A percentile compares a stretch with the other conserved stretches of the same genome.
Conservation (phyloP, 805 yeast genomes). For the Schizosaccharomyces osmophilus region DNA sequence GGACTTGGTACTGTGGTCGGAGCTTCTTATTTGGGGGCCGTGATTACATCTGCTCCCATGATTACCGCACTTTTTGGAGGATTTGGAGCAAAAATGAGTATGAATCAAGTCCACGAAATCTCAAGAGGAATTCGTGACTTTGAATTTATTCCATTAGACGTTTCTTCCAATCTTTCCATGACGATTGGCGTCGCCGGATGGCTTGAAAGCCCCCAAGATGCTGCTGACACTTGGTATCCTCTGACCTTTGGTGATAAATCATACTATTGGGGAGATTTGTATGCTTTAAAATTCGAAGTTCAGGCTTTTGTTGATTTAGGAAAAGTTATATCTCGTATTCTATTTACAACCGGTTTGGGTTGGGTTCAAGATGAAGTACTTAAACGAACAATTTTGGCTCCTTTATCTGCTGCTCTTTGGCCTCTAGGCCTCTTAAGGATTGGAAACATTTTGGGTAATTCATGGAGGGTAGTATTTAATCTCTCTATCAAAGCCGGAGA, state of each 20-base stretch:
- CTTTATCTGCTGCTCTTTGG: slow-evolving; percentile 8
- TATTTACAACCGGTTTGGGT: background rate
- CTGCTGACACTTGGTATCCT: slow-evolving; percentile 5
- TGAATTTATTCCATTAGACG: slow-evolving; percentile 3
- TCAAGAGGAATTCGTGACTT: slow-evolving; percentile 5
- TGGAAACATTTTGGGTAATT: slow-evolving; percentile 6
- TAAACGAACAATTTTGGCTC: slow-evolving; percentile 5
- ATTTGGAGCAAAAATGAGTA: slow-evolving; percentile 7
- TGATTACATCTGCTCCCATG: slow-evolving; percentile 6
- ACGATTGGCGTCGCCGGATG: slow-evolving; percentile 5
- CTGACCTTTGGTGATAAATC: background rate
- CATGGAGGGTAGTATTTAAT: slow-evolving; percentile 7
- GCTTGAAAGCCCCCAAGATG: slow-evolving; percentile 5
- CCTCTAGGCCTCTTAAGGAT: slow-evolving; percentile 5
- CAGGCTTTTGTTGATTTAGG: background rate
- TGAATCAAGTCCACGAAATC: slow-evolving; percentile 3
- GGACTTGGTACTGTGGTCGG: slow-evolving; percentile 7
- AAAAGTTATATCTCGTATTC: background rate
- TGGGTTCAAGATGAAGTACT: slow-evolving; percentile 5
- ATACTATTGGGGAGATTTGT: background rate
- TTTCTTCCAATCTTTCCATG: slow-evolving; percentile 2
- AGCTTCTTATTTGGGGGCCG: slow-evolving; percentile 7
- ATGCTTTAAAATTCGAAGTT: background rate
- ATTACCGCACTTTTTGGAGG: slow-evolving; percentile 7
- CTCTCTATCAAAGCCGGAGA: slow-evolving; percentile 6